These are phyloP conservation scores for Euphorbia lathyris DNA, from an alignment of 345 rosid genomes.

Conservation along the genomic window DNA sequence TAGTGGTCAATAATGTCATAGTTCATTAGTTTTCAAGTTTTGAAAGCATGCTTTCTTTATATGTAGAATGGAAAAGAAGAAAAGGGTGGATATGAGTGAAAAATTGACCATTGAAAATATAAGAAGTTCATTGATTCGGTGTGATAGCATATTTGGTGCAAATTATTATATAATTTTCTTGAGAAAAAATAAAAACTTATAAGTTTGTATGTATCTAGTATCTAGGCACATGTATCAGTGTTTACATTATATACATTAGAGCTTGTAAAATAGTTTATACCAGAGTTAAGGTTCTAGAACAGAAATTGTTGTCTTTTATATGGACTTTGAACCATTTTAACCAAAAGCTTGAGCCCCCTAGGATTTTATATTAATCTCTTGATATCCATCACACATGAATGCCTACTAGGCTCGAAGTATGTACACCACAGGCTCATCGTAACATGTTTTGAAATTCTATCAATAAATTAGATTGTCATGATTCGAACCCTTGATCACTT, in stretches of 20 bases:
- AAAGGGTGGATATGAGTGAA: conserved; percentile 74
- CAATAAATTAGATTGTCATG: no score
- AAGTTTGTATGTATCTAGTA: not conserved
- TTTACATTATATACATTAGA: no score
- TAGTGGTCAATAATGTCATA: not conserved
- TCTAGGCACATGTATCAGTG: not conserved
- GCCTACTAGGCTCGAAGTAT: no score
- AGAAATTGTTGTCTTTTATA: not conserved
- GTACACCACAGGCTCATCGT: no score
- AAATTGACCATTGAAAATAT: conserved; percentile 76
- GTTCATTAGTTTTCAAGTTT: not conserved
- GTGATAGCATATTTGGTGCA: not conserved
- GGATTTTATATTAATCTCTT: no score
- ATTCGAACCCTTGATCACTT: no score
- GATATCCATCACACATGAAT: no score
- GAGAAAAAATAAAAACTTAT: not conserved
- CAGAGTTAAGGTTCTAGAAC: not conserved
- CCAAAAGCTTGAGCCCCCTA: no score
- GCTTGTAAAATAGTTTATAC: not conserved
- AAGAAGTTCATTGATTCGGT: conserved; percentile 61
- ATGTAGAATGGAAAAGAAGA: conserved; percentile 42
- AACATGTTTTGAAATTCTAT: no score
- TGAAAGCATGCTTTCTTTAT: conserved; percentile 9
- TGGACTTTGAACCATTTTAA: no score
- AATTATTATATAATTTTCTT: not conserved